These are phyloP conservation scores for Penicillium goetzii DNA, from an alignment of 495 filamentous ascomycete species.

Conservation along the genomic window DNA sequence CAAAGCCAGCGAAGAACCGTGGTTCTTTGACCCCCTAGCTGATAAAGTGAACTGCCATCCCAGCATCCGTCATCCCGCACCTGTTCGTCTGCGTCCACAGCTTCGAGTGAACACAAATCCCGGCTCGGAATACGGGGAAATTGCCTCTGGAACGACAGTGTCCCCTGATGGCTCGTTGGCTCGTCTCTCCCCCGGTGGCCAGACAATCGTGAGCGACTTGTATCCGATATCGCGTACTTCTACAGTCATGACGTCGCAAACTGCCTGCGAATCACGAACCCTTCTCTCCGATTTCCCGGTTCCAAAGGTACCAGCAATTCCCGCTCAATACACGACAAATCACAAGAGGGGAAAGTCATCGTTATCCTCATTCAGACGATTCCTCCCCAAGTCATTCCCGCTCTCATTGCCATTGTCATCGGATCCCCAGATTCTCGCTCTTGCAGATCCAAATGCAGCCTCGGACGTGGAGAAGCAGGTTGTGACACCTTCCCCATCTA, in stretches of 20 bases:
- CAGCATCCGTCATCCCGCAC: conserved; percentile 42
- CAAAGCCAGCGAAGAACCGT: conserved; percentile 33
- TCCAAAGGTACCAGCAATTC: conserved; percentile 29
- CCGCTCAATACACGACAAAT: conserved; percentile 18
- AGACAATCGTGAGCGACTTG: conserved; percentile 30
- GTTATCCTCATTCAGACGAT: conserved; percentile 41
- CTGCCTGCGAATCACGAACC: conserved; percentile 24
- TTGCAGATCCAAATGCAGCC: conserved; percentile 38
- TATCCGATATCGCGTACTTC: conserved; percentile 42
- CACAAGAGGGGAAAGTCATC: conserved; percentile 47
- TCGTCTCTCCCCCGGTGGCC: conserved; percentile 31
- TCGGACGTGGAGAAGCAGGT: conserved; percentile 41
- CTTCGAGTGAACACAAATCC: conserved; percentile 37
- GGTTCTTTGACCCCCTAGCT: conserved; percentile 35
- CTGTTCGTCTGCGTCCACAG: conserved; percentile 38
- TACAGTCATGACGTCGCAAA: conserved; percentile 32
- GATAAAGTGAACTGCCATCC: conserved; percentile 38
- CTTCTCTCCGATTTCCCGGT: conserved; percentile 32
- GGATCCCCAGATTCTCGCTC: conserved; percentile 49
- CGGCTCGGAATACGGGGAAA: conserved; percentile 35
- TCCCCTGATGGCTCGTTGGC: conserved; percentile 34
- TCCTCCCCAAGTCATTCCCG: conserved; percentile 43
- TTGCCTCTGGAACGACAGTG: conserved; percentile 35
- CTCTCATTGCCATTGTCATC: conserved; percentile 40
- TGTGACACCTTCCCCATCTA: conserved; percentile 18